Evolutionary conservation across 2,329 filamentous ascomycete genomes (phyloP), one percentile per base, ranked within the genome.

Genomic region (Myriosclerotinia duriaeana): DNA sequence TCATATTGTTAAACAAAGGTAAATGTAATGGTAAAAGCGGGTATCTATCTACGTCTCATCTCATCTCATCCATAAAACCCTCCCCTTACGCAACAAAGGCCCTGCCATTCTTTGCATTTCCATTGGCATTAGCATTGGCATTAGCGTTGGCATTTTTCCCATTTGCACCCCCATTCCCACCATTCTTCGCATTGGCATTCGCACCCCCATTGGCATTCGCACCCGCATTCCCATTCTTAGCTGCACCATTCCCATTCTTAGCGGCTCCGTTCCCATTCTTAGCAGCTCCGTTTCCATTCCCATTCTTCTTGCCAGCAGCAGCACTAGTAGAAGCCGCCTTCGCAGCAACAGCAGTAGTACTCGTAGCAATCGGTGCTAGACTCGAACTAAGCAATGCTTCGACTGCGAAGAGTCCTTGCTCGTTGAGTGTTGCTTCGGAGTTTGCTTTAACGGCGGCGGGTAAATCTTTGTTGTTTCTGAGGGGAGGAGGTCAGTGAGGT

Each of bases 391-490:
- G 61, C 20, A 64, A 38, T 36, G 61, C 61, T 17, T 64, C 36
- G 6, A 64, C 61, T 14, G 61, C 61, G 7, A 64, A 64, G 7
- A 64, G 5, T 20, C 61, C 61, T 9, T 64, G 61, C 36, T 64
- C 46, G 26, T 46, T 40, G 1, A 64, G 61, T 3, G 36, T 64
- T 36, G 61, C 61, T 55, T 64, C 61, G 0, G 61, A 55, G 9
- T 64, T 64, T 20, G 62, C 62, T 46, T 64, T 58, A 8, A 64
- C 36, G 17, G 56, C 56, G 5, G 56, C 26, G 12, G 56, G 56
- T 14, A 60, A 38, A 38, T 60, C 56, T 60, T 60, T 60, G 12
- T 60, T 60, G 42, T 60, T 60, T 48, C 56, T 59, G 12, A n/a
- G 12, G 5, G 52, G 9, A 0, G 30, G 30, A n/a, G 30, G 15